phyloP scores from a whole-genome alignment of 257 asterid genomes.

The Craterostigma plantagineum region DNA sequence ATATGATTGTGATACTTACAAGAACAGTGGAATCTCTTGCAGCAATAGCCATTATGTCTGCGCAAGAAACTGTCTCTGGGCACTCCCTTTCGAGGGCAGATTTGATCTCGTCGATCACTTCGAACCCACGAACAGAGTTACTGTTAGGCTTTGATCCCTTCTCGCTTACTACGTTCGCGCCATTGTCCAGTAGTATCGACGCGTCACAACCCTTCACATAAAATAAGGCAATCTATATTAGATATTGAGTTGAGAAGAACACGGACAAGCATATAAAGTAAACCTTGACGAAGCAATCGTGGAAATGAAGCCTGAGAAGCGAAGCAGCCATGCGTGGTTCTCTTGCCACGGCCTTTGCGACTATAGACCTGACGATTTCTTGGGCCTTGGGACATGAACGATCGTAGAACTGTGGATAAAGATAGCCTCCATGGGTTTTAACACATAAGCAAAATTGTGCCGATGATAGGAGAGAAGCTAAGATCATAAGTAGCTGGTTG shows the following conservation, averaged over 20 bases:
- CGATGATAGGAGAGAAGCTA: slow-evolving; percentile 29
- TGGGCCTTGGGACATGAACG: slow-evolving; percentile 55
- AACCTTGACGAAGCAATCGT: slow-evolving; percentile 92
- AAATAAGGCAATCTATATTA: background rate
- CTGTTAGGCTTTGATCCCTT: slow-evolving; percentile 60
- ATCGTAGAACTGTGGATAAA: slow-evolving; percentile 70
- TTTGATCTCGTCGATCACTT: slow-evolving; percentile 79
- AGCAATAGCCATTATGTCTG: slow-evolving; percentile 66
- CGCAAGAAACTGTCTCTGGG: slow-evolving; percentile 80
- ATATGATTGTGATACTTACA: slow-evolving; percentile 13
- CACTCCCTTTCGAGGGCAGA: slow-evolving; percentile 62
- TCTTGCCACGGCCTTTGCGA: slow-evolving; percentile 58
- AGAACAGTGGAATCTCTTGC: slow-evolving; percentile 78
- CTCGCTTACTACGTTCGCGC: slow-evolving; percentile 35
- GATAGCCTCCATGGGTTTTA: slow-evolving; percentile 27
- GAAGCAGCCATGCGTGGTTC: slow-evolving; percentile 97
- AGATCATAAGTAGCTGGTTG: slow-evolving; percentile 20
- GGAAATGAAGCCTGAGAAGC: slow-evolving; percentile 73
- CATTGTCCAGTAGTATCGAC: slow-evolving; percentile 61
- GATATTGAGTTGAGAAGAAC: background rate
- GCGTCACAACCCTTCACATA: slow-evolving; percentile 72
- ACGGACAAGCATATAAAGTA: background rate
- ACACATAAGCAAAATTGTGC: slow-evolving; percentile 37
- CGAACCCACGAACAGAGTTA: slow-evolving; percentile 72
- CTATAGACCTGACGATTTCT: slow-evolving; percentile 47